A percentile compares a stretch with the other conserved stretches of the same genome.
phyloP scores from a whole-genome alignment of 2,329 filamentous ascomycete species.

The Pseudocercospora macadamiae region DNA sequence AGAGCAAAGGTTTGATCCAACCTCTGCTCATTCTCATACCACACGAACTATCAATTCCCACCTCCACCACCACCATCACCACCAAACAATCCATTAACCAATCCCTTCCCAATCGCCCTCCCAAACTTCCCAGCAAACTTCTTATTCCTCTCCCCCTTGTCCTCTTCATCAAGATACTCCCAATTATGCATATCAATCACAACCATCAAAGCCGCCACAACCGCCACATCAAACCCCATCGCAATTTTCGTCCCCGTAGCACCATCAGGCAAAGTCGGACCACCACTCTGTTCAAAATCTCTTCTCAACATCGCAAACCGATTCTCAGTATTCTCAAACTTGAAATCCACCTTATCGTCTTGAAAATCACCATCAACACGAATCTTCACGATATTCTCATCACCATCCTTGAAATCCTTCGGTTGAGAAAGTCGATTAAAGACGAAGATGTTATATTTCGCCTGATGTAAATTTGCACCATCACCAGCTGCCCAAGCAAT shows the following conservation, averaged over 20 bases:
- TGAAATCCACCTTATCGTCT: background rate
- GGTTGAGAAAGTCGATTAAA: background rate
- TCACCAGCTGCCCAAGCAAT: background rate
- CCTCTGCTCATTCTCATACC: too few species aligned
- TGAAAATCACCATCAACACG: background rate
- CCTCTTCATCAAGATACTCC: background rate
- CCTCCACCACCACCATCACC: background rate
- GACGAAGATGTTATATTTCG: background rate
- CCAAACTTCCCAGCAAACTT: background rate
- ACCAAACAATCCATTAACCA: background rate
- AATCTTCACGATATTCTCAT: background rate
- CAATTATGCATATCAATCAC: background rate
- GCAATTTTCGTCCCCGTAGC: background rate
- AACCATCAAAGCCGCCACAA: background rate
- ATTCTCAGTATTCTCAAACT: background rate
- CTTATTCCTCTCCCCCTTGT: background rate
- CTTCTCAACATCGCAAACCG: background rate
- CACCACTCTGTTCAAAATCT: background rate
- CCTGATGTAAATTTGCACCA: background rate
- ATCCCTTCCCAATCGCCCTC: background rate
- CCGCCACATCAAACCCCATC: constrained; percentile 4
- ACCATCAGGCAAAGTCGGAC: background rate
- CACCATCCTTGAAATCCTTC: background rate
- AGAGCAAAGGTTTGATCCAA: too few species aligned
- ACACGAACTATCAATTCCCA: too few species aligned